Conservation (phyloP, 2,329 filamentous ascomycete genomes). For the Lizonia empirigonia region DNA sequence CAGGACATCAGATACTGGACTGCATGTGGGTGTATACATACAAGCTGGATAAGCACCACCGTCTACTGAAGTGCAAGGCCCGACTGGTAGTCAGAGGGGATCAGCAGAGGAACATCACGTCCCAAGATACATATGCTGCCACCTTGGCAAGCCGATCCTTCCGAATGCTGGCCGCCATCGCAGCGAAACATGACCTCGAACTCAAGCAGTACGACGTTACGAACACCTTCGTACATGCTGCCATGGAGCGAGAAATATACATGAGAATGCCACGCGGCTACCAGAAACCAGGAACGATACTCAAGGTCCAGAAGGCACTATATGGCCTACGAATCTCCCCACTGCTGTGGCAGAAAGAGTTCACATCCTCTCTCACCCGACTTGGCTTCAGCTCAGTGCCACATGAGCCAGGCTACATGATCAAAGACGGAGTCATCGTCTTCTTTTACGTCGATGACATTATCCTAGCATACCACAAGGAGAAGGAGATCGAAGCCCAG, state of each 20-base stretch:
- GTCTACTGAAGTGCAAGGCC: no score
- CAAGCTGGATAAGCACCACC: no score
- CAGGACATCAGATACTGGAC: no score
- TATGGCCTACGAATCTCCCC: conserved; percentile 9
- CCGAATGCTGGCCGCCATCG: not conserved
- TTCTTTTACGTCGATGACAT: conserved; percentile 16
- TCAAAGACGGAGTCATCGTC: conserved; percentile 7
- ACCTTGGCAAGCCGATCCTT: conserved; percentile 6
- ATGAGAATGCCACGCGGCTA: no score
- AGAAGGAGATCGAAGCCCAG: not conserved
- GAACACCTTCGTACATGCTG: conserved; percentile 6
- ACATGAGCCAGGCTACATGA: conserved; percentile 13
- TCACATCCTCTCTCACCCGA: not conserved
- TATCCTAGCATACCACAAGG: conserved; percentile 5
- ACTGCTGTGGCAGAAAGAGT: conserved; percentile 6
- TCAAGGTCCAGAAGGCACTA: conserved; percentile 6
- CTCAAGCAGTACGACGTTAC: conserved; percentile 10
- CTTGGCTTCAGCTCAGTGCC: conserved; percentile 7
- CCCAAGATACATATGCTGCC: conserved; percentile 15
- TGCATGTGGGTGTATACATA: no score
- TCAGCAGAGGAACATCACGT: not conserved
- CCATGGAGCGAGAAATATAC: conserved; percentile 6
- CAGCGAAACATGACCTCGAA: not conserved
- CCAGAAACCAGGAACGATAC: not conserved
- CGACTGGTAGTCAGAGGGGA: no score